Conservation (phyloP, 306 rosid genomes). For the Herpetospermum pedunculosum region DNA sequence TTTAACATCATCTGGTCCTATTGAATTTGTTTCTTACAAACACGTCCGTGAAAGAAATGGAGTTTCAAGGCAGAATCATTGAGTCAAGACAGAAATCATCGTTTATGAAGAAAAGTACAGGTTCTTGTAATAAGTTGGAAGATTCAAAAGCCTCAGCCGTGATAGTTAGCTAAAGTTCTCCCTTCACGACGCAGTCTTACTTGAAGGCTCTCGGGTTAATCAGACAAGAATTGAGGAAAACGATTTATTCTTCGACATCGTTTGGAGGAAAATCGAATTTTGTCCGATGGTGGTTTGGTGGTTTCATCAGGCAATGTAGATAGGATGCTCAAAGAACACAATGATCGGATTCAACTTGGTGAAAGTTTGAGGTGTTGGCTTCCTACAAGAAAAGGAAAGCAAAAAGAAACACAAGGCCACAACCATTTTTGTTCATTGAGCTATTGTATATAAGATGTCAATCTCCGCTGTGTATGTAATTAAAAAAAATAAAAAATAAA, state of each 20-base stretch:
- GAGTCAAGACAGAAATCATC: background rate
- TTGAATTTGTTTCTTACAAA: background rate
- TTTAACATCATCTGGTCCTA: conserved; percentile 16
- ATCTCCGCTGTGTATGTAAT: background rate
- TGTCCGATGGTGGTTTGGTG: conserved; percentile 54
- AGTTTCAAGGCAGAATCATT: background rate
- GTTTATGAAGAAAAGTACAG: background rate
- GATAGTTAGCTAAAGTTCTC: background rate
- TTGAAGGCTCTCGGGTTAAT: background rate
- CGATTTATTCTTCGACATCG: conserved; percentile 26
- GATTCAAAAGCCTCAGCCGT: background rate
- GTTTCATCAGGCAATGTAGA: conserved; percentile 49
- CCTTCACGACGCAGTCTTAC: background rate
- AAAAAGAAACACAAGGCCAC: background rate
- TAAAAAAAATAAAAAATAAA: background rate
- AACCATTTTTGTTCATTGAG: background rate
- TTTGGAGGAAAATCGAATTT: conserved; percentile 32
- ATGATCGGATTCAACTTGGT: conserved; percentile 26
- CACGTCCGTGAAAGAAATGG: background rate
- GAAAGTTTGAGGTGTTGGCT: background rate
- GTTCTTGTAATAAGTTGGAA: background rate
- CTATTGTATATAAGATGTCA: background rate
- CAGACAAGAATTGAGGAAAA: background rate
- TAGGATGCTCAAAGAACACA: conserved; percentile 69
- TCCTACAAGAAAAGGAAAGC: background rate